These are phyloP conservation scores for Colletotrichum sp. DNA, from an alignment of 2,329 filamentous ascomycete species.

Conservation along the genomic window DNA sequence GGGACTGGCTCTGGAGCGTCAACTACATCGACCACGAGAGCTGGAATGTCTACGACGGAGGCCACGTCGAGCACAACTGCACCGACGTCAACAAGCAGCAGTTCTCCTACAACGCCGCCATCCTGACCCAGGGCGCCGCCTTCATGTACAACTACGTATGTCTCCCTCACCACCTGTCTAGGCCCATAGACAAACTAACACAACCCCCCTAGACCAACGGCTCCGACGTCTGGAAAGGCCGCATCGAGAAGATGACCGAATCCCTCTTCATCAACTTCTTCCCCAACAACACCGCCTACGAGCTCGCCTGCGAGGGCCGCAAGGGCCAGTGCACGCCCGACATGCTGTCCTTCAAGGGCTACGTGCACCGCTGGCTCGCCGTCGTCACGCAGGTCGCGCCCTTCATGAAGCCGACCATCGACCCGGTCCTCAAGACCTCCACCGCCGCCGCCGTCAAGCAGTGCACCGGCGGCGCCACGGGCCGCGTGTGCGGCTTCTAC, in stretches of 20 bases:
- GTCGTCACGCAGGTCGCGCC: constrained; percentile 68
- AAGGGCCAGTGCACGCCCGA: constrained; percentile 69
- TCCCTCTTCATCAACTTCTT: constrained; percentile 58
- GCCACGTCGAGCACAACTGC: constrained; percentile 63
- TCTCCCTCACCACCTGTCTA: background rate
- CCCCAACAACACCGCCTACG: constrained; percentile 64
- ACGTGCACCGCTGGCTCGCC: constrained; percentile 70
- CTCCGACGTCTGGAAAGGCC: constrained; percentile 57
- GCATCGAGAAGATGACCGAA: constrained; percentile 60
- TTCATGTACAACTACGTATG: constrained; percentile 71
- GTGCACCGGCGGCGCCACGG: constrained; percentile 64
- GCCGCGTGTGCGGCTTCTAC: constrained; percentile 68
- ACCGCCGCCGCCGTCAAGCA: constrained; percentile 64
- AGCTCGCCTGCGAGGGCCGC: constrained; percentile 67
- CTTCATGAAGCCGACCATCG: constrained; percentile 57
- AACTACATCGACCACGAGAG: constrained; percentile 63
- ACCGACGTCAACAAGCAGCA: constrained; percentile 65
- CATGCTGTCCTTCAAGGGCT: constrained; percentile 76
- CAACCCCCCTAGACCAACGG: constrained; percentile 51
- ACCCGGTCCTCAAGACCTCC: constrained; percentile 62
- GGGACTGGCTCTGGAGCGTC: constrained; percentile 63
- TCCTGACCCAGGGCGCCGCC: constrained; percentile 67
- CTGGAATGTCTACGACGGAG: constrained; percentile 71
- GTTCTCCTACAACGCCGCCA: constrained; percentile 71
- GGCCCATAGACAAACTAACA: constrained; percentile 15